Conservation (phyloP, 1,284 basidiomycete genomes). For the Neonothopanus nambi region DNA sequence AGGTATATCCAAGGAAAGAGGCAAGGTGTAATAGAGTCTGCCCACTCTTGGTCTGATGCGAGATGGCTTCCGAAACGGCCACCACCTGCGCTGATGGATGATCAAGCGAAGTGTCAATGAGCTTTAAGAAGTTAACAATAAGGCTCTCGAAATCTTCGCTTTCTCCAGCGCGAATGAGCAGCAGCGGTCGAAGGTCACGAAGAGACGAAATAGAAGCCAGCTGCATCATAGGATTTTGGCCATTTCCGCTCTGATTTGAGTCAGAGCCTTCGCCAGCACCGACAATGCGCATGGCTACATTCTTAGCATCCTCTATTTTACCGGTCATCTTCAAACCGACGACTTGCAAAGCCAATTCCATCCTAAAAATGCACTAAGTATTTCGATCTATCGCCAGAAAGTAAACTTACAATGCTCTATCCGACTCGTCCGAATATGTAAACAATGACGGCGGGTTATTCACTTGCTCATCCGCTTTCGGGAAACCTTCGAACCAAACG, state of each 20-base stretch:
- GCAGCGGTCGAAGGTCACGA: conserved; percentile 52
- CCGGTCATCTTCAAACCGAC: conserved; percentile 97
- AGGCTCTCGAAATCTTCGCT: conserved; percentile 72
- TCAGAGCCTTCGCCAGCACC: conserved; percentile 24
- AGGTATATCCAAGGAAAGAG: conserved; percentile 76
- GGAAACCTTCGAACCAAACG: conserved; percentile 81
- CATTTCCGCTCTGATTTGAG: conserved; percentile 33
- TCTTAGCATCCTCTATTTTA: conserved; percentile 89
- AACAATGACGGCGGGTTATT: conserved; percentile 62
- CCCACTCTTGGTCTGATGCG: conserved; percentile 63
- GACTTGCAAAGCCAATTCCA: conserved; percentile 94
- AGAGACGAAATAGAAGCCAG: conserved; percentile 41
- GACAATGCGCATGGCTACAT: conserved; percentile 86
- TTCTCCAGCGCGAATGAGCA: conserved; percentile 52
- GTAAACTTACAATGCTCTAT: conserved; percentile 75
- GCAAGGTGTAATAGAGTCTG: conserved; percentile 91
- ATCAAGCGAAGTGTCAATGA: conserved; percentile 64
- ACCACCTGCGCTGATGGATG: conserved; percentile 36
- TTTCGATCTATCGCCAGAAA: conserved; percentile 15
- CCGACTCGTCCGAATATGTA: conserved; percentile 90
- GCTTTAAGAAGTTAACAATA: conserved; percentile 76
- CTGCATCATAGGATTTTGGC: conserved; percentile 52
- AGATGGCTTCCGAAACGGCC: conserved; percentile 51
- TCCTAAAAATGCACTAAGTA: conserved; percentile 46
- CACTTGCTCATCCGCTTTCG: conserved; percentile 55